Percentiles rank a stretch among this genome's conserved stretches.
Evolutionary conservation across 139 green algal species (phyloP).

Genomic region (Chlamydomonas schloesseri): DNA sequence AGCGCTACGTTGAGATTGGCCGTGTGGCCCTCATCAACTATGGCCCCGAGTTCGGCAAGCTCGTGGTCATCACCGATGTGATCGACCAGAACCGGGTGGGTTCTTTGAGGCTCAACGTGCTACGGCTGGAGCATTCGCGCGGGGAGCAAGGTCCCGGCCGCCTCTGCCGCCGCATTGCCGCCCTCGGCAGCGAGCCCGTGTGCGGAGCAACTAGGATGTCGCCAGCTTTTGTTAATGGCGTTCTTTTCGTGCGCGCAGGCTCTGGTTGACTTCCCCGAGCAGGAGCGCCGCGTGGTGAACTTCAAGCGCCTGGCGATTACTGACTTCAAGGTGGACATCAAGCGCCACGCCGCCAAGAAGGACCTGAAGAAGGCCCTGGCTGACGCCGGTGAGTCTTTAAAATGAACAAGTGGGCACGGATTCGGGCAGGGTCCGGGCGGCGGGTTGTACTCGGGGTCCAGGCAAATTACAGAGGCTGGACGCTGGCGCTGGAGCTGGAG

Average conservation of each 20-base stretch:
- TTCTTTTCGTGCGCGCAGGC: slow-evolving; percentile 73
- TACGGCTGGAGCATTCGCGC: too few species aligned
- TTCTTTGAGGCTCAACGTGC: not conserved
- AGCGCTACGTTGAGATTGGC: slow-evolving; percentile 94
- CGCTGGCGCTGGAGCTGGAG: too few species aligned
- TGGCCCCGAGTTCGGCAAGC: slow-evolving; percentile 86
- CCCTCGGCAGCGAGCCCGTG: not conserved
- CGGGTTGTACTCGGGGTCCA: not conserved
- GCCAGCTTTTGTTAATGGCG: not conserved
- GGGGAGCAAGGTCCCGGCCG: not conserved
- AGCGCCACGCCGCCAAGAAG: slow-evolving; percentile 90
- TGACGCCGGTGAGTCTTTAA: slow-evolving; percentile 70
- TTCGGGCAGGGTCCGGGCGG: not conserved
- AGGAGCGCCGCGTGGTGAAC: slow-evolving; percentile 78
- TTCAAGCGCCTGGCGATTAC: slow-evolving; percentile 97
- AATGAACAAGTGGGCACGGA: too few species aligned
- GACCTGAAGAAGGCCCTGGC: slow-evolving; percentile 83
- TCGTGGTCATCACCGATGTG: slow-evolving; percentile 89
- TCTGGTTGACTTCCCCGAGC: slow-evolving; percentile 90
- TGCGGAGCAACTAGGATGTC: too few species aligned
- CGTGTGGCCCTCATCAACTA: slow-evolving; percentile 95
- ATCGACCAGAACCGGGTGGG: slow-evolving; percentile 96
- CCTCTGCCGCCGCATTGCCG: slow-evolving; percentile 29
- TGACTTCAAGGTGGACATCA: slow-evolving; percentile 94
- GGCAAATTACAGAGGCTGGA: not conserved